Percentiles rank a stretch among this genome's conserved stretches.
Conservation (phyloP, 257 asterid genomes). For the Plantago elongata region DNA sequence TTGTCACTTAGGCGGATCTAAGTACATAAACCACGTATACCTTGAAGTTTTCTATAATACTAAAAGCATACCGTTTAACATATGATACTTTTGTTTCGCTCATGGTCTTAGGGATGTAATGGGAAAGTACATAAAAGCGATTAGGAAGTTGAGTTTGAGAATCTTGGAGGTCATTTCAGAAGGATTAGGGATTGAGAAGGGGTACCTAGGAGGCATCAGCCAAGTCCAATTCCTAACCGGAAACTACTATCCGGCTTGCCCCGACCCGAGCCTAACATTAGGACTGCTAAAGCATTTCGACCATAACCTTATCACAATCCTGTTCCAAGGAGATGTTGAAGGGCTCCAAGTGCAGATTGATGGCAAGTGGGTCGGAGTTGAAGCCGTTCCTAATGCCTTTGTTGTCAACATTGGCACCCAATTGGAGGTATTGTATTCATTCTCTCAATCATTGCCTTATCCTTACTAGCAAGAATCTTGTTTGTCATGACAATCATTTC, state of each 20-base stretch:
- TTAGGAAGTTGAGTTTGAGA: slow-evolving; percentile 29
- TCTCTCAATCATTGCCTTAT: not conserved
- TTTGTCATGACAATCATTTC: too few species aligned
- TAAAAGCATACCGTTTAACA: not conserved
- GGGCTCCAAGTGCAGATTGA: slow-evolving; percentile 54
- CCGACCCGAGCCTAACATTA: slow-evolving; percentile 53
- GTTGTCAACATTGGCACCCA: slow-evolving; percentile 55
- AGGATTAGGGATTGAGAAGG: slow-evolving; percentile 49
- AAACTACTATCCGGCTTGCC: slow-evolving; percentile 53
- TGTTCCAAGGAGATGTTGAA: slow-evolving; percentile 37
- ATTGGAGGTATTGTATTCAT: slow-evolving; percentile 35
- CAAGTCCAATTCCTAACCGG: slow-evolving; percentile 40
- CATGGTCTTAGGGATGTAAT: slow-evolving; percentile 32
- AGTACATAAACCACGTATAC: too few species aligned
- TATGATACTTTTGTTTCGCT: not conserved
- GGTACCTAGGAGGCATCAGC: slow-evolving; percentile 35
- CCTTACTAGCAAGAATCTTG: not conserved
- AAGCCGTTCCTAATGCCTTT: slow-evolving; percentile 44
- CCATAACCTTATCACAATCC: slow-evolving; percentile 45
- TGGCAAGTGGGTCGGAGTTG: slow-evolving; percentile 54
- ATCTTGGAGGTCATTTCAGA: slow-evolving; percentile 42
- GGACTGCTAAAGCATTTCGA: slow-evolving; percentile 52
- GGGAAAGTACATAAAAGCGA: slow-evolving; percentile 31
- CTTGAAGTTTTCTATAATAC: too few species aligned
- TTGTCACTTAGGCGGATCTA: too few species aligned